Percentiles rank a stretch among this genome's conserved stretches.
phyloP scores from a whole-genome alignment of 1,284 basidiomycete species.

The Kalmanozyma brasiliensis region DNA sequence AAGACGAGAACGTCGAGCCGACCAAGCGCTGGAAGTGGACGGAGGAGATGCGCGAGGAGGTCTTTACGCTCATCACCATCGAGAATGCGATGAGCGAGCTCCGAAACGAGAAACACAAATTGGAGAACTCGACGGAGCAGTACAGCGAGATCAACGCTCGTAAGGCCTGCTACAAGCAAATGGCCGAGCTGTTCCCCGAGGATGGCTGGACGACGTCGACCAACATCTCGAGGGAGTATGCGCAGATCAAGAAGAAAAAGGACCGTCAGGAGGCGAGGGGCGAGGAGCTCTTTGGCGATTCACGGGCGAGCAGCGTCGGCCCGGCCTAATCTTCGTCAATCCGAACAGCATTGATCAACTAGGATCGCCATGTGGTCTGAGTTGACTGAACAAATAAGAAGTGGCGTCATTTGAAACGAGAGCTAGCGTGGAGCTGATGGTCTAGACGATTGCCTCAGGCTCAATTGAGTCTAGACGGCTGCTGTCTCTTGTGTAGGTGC shows the following conservation, averaged over 20 bases:
- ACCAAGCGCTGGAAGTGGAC: slow-evolving; percentile 61
- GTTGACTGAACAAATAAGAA: no score
- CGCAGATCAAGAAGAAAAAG: slow-evolving; percentile 58
- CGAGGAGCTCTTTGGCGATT: slow-evolving; percentile 45
- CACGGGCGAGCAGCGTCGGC: slow-evolving; percentile 33
- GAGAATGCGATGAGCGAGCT: slow-evolving; percentile 66
- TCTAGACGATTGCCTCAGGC: no score
- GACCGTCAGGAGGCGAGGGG: slow-evolving; percentile 49
- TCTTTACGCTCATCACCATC: slow-evolving; percentile 61
- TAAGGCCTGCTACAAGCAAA: slow-evolving; percentile 63
- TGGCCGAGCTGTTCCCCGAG: slow-evolving; percentile 58
- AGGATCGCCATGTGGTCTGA: slow-evolving; percentile 15
- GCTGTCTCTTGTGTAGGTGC: no score
- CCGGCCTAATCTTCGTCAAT: slow-evolving; percentile 11
- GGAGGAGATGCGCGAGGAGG: slow-evolving; percentile 63
- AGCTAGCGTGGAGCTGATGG: no score
- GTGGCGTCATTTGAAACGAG: no score
- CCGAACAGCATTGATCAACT: slow-evolving; percentile 13
- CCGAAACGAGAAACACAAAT: slow-evolving; percentile 60
- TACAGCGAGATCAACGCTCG: slow-evolving; percentile 64
- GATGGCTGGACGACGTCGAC: slow-evolving; percentile 64
- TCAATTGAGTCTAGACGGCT: no score
- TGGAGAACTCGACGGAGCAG: slow-evolving; percentile 58
- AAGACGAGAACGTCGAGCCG: slow-evolving; percentile 49
- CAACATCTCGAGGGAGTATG: slow-evolving; percentile 58